phyloP scores from a whole-genome alignment of 1,139 yeast species.

The Taphrina pruni region DNA sequence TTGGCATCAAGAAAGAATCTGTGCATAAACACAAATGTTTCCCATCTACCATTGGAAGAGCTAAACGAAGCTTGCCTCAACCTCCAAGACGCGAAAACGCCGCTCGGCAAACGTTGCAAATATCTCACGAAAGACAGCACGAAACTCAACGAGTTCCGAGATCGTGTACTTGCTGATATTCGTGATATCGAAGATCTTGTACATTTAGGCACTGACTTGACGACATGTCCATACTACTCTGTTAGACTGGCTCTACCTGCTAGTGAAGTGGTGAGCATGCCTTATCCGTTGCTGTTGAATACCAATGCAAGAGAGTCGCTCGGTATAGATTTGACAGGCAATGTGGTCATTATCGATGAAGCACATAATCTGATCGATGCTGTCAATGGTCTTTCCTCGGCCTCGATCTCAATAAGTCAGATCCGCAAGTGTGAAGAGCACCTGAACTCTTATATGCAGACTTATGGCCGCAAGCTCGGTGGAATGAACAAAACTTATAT shows the following conservation, averaged over 20 bases:
- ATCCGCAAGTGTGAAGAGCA: slow-evolving; percentile 57
- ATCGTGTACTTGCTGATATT: slow-evolving; percentile 61
- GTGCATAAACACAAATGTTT: slow-evolving; percentile 73
- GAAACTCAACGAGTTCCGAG: slow-evolving; percentile 61
- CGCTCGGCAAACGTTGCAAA: slow-evolving; percentile 57
- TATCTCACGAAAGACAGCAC: slow-evolving; percentile 56
- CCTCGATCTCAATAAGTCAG: slow-evolving; percentile 61
- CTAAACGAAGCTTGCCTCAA: slow-evolving; percentile 83
- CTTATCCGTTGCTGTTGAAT: slow-evolving; percentile 80
- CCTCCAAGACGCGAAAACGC: slow-evolving; percentile 58
- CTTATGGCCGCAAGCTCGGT: slow-evolving; percentile 67
- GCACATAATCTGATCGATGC: slow-evolving; percentile 90
- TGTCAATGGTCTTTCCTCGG: slow-evolving; percentile 71
- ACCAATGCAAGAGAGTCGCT: slow-evolving; percentile 66
- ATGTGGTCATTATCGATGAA: slow-evolving; percentile 84
- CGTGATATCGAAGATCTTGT: slow-evolving; percentile 85
- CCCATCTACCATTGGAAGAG: slow-evolving; percentile 58
- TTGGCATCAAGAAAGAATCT: slow-evolving; percentile 84
- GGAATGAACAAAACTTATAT: slow-evolving; percentile 77
- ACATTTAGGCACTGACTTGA: slow-evolving; percentile 61
- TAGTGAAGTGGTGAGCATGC: slow-evolving; percentile 80
- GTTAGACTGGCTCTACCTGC: slow-evolving; percentile 62
- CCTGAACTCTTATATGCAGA: slow-evolving; percentile 62
- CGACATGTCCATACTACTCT: slow-evolving; percentile 84
- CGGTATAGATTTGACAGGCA: slow-evolving; percentile 64